Percentiles rank a stretch among this genome's conserved stretches.
phyloP scores from a whole-genome alignment of 176 grass and related monocot species.

The Pharus latifolius region DNA sequence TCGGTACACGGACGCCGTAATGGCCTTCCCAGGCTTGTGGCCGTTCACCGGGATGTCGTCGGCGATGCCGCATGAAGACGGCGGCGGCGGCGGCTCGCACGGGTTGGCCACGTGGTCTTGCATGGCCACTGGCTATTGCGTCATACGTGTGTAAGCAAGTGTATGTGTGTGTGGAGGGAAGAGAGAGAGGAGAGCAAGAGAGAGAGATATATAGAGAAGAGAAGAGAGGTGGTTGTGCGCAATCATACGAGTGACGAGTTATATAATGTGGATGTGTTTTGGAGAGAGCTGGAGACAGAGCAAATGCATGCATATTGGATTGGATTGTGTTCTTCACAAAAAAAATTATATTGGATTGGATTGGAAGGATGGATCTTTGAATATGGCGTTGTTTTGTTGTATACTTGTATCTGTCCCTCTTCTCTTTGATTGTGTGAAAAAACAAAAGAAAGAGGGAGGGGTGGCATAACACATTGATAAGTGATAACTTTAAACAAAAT shows the following conservation, averaged over 20 bases:
- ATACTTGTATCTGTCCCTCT: background rate
- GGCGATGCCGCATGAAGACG: conserved; percentile 3
- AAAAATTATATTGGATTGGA: background rate
- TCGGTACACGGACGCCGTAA: conserved; percentile 64
- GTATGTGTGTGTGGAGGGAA: too few relatives aligned
- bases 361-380: background rate
- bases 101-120: background rate
- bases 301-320: conserved; percentile 23
- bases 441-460: background rate
- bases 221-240: background rate
- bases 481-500: too few relatives aligned
- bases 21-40: conserved; percentile 34
- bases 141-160: conserved; percentile 16
- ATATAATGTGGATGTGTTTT: background rate
- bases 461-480: too few relatives aligned
- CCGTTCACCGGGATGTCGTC: conserved; percentile 17
- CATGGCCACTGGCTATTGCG: conserved; percentile 9
- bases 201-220: conserved; percentile 6
- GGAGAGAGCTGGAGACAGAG: conserved; percentile 4
- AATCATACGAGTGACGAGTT: background rate
- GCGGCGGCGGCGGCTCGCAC: background rate
- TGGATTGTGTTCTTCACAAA: conserved; percentile 10
- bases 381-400: background rate
- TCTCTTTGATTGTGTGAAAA: background rate
- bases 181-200: conserved; percentile 4